Evolutionary conservation across 164 flowering plant genomes (phyloP).

Genomic region (Amborella trichopoda): DNA sequence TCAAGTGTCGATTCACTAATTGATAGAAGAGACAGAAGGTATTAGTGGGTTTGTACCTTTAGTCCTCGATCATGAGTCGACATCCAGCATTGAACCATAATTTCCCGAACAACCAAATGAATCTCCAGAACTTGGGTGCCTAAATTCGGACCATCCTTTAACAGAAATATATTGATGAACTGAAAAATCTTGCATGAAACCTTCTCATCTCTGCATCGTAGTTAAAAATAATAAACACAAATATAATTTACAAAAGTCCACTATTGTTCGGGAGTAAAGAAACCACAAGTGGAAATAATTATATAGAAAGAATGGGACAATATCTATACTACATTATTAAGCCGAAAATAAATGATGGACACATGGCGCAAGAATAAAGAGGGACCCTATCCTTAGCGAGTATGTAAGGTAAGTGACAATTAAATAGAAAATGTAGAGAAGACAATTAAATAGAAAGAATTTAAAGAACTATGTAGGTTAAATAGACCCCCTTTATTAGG

Average conservation of each 20-base stretch:
- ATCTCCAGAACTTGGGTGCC: constrained; percentile 50
- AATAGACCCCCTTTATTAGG: too few relatives aligned
- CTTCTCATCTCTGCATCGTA: constrained; percentile 50
- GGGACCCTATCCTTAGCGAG: too few relatives aligned
- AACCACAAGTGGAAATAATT: neutral
- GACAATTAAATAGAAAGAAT: too few relatives aligned
- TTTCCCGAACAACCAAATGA: constrained; percentile 53
- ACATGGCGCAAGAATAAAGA: too few relatives aligned
- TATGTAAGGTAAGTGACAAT: too few relatives aligned
- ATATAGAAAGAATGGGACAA: too few relatives aligned
- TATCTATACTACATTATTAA: too few relatives aligned
- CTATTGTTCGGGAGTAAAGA: too few relatives aligned
- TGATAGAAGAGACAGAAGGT: neutral
- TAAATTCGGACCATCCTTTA: constrained; percentile 87
- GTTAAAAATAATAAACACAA: neutral
- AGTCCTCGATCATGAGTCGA: constrained; percentile 62
- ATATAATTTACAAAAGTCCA: neutral
- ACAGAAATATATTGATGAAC: constrained; percentile 70
- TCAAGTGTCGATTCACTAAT: neutral
- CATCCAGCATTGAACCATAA: constrained; percentile 65
- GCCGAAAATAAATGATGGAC: too few relatives aligned
- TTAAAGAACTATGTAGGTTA: too few relatives aligned
- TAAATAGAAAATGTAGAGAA: too few relatives aligned
- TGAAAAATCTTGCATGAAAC: constrained; percentile 73
- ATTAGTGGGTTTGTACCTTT: constrained; percentile 32